These are phyloP conservation scores for Pyrrhoderma noxium DNA, from an alignment of 1,284 basidiomycete genomes.

Conservation along the genomic window DNA sequence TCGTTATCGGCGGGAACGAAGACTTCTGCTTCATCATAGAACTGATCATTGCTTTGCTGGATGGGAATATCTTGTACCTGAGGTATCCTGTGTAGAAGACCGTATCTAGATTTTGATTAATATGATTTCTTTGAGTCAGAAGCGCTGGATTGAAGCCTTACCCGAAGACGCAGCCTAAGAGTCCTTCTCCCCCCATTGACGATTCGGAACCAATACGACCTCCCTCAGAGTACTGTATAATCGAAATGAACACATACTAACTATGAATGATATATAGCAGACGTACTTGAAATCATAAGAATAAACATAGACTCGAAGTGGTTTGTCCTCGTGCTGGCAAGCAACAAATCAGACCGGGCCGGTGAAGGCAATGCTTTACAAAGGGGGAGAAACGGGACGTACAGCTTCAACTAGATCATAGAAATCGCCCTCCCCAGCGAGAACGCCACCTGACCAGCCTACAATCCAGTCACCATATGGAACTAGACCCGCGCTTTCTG, in stretches of 20 bases:
- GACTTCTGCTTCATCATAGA: constrained; percentile 15
- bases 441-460: constrained; percentile 92
- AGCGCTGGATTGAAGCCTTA: constrained; percentile 32
- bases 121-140: constrained; percentile 7
- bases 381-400: constrained; percentile 26
- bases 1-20: constrained; percentile 18
- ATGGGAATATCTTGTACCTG: constrained; percentile 18
- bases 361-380: constrained; percentile 15
- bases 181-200: constrained; percentile 95
- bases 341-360: no score
- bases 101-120: constrained; percentile 42
- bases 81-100: constrained; percentile 87
- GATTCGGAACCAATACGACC: constrained; percentile 87
- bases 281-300: constrained; percentile 95
- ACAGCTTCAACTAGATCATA: constrained; percentile 94
- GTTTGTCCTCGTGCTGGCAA: constrained; percentile 82
- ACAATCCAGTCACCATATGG: constrained; percentile 87
- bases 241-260: no score
- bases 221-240: constrained; percentile 73
- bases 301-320: constrained; percentile 91
- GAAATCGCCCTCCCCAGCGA: constrained; percentile 92
- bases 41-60: constrained; percentile 3
- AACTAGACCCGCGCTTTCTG: constrained; percentile 82
- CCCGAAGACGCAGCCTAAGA: constrained; percentile 93
- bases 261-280: no score